Percentiles rank a stretch among this genome's conserved stretches.
Evolutionary conservation across 192 early-diverging fungal genomes (phyloP).

Genomic region (Umbelopsis ramanniana): DNA sequence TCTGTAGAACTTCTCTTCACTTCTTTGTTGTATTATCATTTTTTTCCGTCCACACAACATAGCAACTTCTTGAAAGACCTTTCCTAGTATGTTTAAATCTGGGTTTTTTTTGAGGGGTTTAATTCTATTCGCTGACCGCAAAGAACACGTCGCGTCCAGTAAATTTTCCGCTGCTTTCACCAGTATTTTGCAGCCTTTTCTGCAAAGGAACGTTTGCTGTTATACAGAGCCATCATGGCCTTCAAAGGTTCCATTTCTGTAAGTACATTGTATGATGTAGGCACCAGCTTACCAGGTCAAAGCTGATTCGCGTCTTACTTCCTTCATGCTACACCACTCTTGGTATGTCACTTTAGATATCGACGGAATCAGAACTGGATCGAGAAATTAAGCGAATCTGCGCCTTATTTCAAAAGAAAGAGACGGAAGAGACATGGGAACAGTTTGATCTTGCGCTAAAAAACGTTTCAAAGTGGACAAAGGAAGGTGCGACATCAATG

Average conservation of each 20-base stretch:
- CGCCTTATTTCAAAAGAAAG: slow-evolving; percentile 54
- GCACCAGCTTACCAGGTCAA: neutral
- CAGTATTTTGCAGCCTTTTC: neutral
- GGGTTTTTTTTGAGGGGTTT: no score
- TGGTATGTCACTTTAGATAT: neutral
- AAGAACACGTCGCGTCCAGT: neutral
- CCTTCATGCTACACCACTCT: no score
- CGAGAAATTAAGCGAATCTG: slow-evolving; percentile 41
- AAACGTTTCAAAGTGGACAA: slow-evolving; percentile 47
- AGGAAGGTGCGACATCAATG: slow-evolving; percentile 44
- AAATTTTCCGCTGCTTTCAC: neutral
- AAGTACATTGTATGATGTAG: neutral
- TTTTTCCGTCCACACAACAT: slow-evolving; percentile 7
- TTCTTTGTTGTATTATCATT: slow-evolving; percentile 22
- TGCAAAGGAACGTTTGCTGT: neutral
- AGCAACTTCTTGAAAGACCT: neutral
- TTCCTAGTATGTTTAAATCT: no score
- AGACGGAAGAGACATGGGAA: slow-evolving; percentile 75
- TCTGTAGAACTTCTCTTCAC: neutral
- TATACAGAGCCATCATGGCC: slow-evolving; percentile 6
- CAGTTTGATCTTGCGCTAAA: slow-evolving; percentile 62
- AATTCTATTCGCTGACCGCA: neutral
- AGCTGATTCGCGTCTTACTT: neutral
- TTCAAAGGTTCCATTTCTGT: slow-evolving; percentile 17
- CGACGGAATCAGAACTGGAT: slow-evolving; percentile 38